phyloP scores from a whole-genome alignment of 2,329 filamentous ascomycete species.

The Claviceps pusilla region DNA sequence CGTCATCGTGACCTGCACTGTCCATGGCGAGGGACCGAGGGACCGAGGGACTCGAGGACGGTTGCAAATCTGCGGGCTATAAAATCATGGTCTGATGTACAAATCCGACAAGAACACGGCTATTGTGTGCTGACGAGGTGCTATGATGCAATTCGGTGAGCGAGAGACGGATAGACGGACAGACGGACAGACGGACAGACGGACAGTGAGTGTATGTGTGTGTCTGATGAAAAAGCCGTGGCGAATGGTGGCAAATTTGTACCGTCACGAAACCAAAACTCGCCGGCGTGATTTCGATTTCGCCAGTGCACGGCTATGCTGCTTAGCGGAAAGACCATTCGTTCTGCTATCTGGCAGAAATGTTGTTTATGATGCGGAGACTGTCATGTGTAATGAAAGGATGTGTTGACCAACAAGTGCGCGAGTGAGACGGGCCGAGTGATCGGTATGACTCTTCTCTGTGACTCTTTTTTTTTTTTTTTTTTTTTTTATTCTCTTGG shows the following conservation, averaged over 20 bases:
- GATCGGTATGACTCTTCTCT: too few relatives aligned
- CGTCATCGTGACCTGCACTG: constrained; percentile 29
- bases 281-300: not conserved
- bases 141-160: not conserved
- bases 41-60: not conserved
- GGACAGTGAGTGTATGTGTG: too few relatives aligned
- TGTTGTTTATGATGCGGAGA: too few relatives aligned
- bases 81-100: not conserved
- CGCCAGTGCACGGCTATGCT: not conserved
- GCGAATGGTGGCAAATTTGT: not conserved
- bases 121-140: not conserved
- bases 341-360: not conserved
- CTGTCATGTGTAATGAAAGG: too few relatives aligned
- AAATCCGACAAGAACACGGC: not conserved
- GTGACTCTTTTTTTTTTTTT: too few relatives aligned
- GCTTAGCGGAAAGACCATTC: not conserved
- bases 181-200: too few relatives aligned
- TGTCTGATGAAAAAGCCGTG: not conserved
- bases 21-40: constrained; percentile 19
- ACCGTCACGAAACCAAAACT: not conserved
- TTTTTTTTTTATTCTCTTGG: too few relatives aligned
- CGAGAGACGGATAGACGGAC: too few relatives aligned
- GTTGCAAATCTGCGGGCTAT: not conserved
- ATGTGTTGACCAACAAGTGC: not conserved
- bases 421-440: not conserved